phyloP scores from a whole-genome alignment of 2,329 filamentous ascomycete species.

The Colletotrichum cereale region DNA sequence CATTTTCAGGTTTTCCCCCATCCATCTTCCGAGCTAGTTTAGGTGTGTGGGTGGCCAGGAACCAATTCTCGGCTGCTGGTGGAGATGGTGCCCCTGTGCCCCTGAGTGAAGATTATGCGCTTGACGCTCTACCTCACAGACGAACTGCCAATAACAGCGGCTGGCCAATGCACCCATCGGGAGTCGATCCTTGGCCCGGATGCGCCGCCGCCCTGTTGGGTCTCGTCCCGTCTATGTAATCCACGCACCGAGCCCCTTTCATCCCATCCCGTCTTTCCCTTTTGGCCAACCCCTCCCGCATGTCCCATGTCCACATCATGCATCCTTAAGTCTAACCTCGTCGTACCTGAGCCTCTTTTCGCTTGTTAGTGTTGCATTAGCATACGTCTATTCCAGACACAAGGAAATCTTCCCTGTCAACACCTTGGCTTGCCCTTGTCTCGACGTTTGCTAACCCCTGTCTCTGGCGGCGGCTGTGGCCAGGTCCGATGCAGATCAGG shows the following conservation, averaged over 20 bases:
- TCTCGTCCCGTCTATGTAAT: not conserved
- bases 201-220: slow-evolving; percentile 6
- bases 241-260: slow-evolving; percentile 10
- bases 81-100: not conserved
- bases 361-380: not conserved
- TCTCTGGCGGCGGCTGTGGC: slow-evolving; percentile 1
- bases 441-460: slow-evolving; percentile 10
- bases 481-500: slow-evolving; percentile 25
- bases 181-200: slow-evolving; percentile 36
- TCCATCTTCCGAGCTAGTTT: not conserved
- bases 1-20: not conserved
- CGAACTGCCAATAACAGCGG: slow-evolving; percentile 12
- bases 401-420: slow-evolving; percentile 1
- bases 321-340: slow-evolving; percentile 1
- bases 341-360: slow-evolving; percentile 9
- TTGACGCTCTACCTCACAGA: slow-evolving; percentile 8
- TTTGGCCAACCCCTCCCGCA: not conserved
- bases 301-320: slow-evolving; percentile 20
- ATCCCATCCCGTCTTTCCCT: slow-evolving; percentile 23
- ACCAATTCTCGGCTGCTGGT: not conserved
- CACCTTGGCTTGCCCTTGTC: not conserved
- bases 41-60: not conserved
- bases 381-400: slow-evolving; percentile 1
- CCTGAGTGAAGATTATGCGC: slow-evolving; percentile 22
- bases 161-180: slow-evolving; percentile 29